A percentile compares a stretch with the other conserved stretches of the same genome.
These are phyloP conservation scores for Solanum sejunctum DNA, from an alignment of 257 asterid genomes.

Conservation along the genomic window DNA sequence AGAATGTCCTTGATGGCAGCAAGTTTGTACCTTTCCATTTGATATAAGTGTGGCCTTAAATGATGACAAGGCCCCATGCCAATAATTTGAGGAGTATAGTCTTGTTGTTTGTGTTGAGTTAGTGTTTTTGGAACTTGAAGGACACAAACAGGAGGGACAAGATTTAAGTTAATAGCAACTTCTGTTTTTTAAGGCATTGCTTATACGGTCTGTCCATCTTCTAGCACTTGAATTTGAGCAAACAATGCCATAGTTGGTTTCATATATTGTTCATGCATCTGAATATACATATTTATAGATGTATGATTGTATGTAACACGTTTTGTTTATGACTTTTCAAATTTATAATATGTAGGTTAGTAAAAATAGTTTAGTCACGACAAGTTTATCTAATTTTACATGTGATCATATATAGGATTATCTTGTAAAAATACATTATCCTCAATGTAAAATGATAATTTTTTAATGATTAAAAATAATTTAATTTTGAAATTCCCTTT, in stretches of 20 bases:
- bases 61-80: constrained; percentile 28
- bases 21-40: too few species aligned
- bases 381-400: neutral
- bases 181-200: constrained; percentile 11
- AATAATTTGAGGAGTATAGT: constrained; percentile 20
- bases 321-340: neutral
- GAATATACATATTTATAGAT: neutral
- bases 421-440: too few species aligned
- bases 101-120: constrained; percentile 19
- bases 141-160: constrained; percentile 17
- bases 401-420: too few species aligned
- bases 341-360: neutral
- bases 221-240: constrained; percentile 6
- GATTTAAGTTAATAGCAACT: constrained; percentile 3
- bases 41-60: too few species aligned
- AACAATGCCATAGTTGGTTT: neutral
- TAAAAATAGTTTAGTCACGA: neutral
- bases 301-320: neutral
- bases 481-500: too few species aligned
- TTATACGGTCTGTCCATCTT: constrained; percentile 16
- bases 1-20: neutral
- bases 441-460: too few species aligned
- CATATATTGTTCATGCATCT: neutral
- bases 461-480: too few species aligned
- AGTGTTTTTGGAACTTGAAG: constrained; percentile 21